Evolutionary conservation across 768 basidiomycete genomes (phyloP), one percentile per base, ranked within the genome.

Genomic region (Floccularia luteovirens): DNA sequence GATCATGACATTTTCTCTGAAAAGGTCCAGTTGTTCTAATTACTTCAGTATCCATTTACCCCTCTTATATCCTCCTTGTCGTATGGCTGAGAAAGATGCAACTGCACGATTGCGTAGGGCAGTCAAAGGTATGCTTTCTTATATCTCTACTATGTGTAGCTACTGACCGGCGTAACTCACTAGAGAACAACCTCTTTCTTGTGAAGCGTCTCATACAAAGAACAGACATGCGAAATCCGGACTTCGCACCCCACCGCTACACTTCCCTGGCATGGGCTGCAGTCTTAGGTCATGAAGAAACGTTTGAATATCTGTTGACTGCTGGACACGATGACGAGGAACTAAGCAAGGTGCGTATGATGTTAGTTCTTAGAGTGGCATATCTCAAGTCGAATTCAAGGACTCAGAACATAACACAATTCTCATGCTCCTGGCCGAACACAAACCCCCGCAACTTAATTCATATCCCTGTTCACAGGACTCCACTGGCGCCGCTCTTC

Each of bases 141-240:
- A 36, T 21, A 11, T 24, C 21, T 23, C 32, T 19, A 28, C 22
- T 21, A 47, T 19, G 24, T 32, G 22, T 45, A 19, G 47, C 51
- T 32, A 47, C 45, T 52, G 21, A 49, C 54, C 31, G 38, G 36
- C 27, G 24, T 40, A 25, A 40, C 55, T n/a, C n/a, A n/a, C n/a
- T n/a, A 97, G 93, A 94, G 66, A 93, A 94, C 65, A 94, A 94
- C 63, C 77, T 96, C 48, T 84, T 92, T 50, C 79, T 94, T 45
- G 89, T 96, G 54, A 86, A 81, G 64, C 76, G 93, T 24, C 80
- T 97, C 48, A 72, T 90, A 40, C 79, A 87, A 59, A 67, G 84
- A 50, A 83, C 83, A 6, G 91, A 96, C 53, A 79, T 96, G 70
- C 79, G 93, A 16, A 97, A 97, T 62, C 80, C 90, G 6, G 93